A percentile compares a stretch with the other conserved stretches of the same genome.
These are phyloP conservation scores for Alternaria angustiovoidea DNA, from an alignment of 2,329 filamentous ascomycete genomes.

Conservation along the genomic window DNA sequence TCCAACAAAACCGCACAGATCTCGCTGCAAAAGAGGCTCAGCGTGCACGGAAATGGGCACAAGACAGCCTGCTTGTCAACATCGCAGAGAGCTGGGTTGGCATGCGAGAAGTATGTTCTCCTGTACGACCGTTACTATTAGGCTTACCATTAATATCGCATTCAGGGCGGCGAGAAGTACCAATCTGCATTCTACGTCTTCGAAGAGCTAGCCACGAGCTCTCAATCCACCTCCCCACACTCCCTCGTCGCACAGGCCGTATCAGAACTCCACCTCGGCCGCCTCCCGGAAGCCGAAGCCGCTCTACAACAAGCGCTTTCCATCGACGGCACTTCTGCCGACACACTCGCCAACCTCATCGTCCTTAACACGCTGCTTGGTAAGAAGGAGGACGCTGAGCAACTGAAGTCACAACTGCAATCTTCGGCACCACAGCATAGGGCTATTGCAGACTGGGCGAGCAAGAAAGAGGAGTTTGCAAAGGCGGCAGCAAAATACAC, in stretches of 20 bases:
- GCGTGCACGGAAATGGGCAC: conserved; percentile 88
- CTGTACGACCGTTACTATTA: too few species aligned
- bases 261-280: conserved; percentile 87
- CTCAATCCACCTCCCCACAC: conserved; percentile 77
- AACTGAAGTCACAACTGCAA: conserved; percentile 63
- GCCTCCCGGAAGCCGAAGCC: conserved; percentile 86
- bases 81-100: conserved; percentile 96
- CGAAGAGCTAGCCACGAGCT: conserved; percentile 90
- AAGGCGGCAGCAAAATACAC: conserved; percentile 86
- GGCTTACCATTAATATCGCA: conserved; percentile 24
- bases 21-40: conserved; percentile 89
- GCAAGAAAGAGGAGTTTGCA: conserved; percentile 89
- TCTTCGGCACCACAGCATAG: conserved; percentile 71
- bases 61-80: conserved; percentile 93
- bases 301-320: conserved; percentile 82
- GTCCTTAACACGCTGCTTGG: conserved; percentile 81
- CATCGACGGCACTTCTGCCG: conserved; percentile 73
- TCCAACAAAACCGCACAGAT: conserved; percentile 89
- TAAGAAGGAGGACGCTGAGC: conserved; percentile 66
- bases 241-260: conserved; percentile 88
- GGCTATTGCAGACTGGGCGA: conserved; percentile 75
- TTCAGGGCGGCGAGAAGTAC: conserved; percentile 89
- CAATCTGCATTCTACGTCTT: conserved; percentile 98
- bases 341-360: conserved; percentile 82
- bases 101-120: conserved; percentile 73